Percentiles rank a stretch among this genome's conserved stretches.
These are phyloP conservation scores for Vanrija sp. DNA, from an alignment of 1,284 basidiomycete genomes.

Conservation along the genomic window DNA sequence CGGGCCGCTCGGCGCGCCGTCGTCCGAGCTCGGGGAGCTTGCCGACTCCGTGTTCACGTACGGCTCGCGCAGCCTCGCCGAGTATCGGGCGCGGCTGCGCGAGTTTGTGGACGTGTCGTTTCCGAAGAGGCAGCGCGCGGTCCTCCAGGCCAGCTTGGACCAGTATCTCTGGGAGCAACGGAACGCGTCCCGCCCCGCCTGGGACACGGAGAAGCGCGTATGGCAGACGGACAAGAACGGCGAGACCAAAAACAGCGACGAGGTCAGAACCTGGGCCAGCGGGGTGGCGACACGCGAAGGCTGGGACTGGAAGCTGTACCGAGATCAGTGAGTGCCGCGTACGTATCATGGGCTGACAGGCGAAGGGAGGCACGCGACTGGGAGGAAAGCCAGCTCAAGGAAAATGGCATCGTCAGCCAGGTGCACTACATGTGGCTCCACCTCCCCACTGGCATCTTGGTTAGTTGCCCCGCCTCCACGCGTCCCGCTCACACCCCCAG, in stretches of 20 bases:
- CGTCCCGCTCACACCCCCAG: slow-evolving; percentile 16
- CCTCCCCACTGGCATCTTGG: slow-evolving; percentile 44
- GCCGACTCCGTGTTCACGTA: slow-evolving; percentile 36
- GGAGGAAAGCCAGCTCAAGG: slow-evolving; percentile 21
- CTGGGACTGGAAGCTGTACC: slow-evolving; percentile 38
- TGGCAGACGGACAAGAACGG: slow-evolving; percentile 48
- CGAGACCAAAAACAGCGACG: slow-evolving; percentile 1
- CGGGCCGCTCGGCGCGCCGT: slow-evolving; percentile 8
- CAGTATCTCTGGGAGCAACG: slow-evolving; percentile 11
- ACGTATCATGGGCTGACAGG: background rate
- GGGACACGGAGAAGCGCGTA: slow-evolving; percentile 32
- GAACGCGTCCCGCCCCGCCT: background rate
- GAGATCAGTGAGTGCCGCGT: background rate
- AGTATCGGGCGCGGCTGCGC: slow-evolving; percentile 22
- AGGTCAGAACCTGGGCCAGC: slow-evolving; percentile 35
- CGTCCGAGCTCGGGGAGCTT: slow-evolving; percentile 26
- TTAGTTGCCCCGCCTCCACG: slow-evolving; percentile 16
- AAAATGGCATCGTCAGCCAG: slow-evolving; percentile 3
- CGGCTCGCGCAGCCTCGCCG: slow-evolving; percentile 16
- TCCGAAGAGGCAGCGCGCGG: slow-evolving; percentile 9
- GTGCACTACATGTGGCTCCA: slow-evolving; percentile 37
- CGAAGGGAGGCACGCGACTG: slow-evolving; percentile 32
- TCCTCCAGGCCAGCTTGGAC: slow-evolving; percentile 17
- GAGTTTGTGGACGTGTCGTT: slow-evolving; percentile 27
- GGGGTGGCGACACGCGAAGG: slow-evolving; percentile 30